phyloP scores from a whole-genome alignment of 805 yeast genomes.

The Candida khao-thaluensis region DNA sequence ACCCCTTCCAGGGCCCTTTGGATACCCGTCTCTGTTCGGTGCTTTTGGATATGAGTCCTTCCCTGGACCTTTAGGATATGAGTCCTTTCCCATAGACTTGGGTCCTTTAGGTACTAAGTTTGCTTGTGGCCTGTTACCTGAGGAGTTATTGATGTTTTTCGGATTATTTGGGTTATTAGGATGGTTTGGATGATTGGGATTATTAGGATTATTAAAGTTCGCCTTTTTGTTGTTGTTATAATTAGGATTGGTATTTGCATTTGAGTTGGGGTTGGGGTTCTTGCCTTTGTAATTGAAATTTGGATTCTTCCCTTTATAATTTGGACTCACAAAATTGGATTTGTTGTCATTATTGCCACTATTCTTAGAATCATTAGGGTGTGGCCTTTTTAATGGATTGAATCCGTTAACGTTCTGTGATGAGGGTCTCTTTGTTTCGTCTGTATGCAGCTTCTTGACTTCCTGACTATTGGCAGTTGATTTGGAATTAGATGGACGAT shows the following conservation, averaged over 20 bases:
- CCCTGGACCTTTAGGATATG: not conserved
- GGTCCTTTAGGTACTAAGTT: conserved; percentile 9
- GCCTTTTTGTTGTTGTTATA: not conserved
- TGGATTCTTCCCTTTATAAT: conserved; percentile 4
- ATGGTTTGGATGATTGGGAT: not conserved
- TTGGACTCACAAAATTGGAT: conserved; percentile 4
- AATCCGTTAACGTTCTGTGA: not conserved
- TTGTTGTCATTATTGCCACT: conserved; percentile 1
- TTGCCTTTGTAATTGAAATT: not conserved
- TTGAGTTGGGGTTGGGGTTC: not conserved
- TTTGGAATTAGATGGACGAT: conserved; percentile 16
- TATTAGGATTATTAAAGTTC: not conserved
- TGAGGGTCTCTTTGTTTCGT: not conserved
- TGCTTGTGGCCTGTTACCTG: not conserved
- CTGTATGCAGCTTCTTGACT: not conserved
- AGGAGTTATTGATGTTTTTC: not conserved
- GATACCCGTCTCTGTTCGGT: not conserved
- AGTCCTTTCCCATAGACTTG: conserved; percentile 4
- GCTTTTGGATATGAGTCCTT: not conserved
- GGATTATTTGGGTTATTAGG: not conserved
- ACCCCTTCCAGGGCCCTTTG: not conserved
- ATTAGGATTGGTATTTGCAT: not conserved
- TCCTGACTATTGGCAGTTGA: not conserved
- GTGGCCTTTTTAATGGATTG: conserved; percentile 9
- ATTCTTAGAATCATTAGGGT: conserved; percentile 8